Conservation (phyloP, 2,329 filamentous ascomycete genomes). For the Rutstroemia sp. region DNA sequence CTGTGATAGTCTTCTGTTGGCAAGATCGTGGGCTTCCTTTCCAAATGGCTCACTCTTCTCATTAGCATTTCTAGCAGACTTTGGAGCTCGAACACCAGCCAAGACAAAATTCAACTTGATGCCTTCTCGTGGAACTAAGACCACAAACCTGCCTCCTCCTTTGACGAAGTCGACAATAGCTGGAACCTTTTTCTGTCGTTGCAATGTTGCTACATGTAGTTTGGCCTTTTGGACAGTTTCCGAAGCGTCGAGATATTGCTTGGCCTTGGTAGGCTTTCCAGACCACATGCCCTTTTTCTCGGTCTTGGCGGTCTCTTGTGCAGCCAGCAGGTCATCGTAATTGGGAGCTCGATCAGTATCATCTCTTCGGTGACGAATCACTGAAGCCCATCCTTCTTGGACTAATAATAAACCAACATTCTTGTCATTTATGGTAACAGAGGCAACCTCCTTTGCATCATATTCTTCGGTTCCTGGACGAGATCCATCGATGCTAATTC, state of each 20-base stretch:
- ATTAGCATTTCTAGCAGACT: slow-evolving; percentile 68
- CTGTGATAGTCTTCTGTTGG: slow-evolving; percentile 82
- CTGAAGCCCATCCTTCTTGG: slow-evolving; percentile 88
- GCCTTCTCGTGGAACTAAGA: slow-evolving; percentile 85
- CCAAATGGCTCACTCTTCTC: slow-evolving; percentile 90
- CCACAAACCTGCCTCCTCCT: slow-evolving; percentile 87
- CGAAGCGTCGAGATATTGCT: slow-evolving; percentile 81
- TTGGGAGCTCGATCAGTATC: slow-evolving; percentile 90
- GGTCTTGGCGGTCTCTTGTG: slow-evolving; percentile 75
- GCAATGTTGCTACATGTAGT: slow-evolving; percentile 79
- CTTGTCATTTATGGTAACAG: slow-evolving; percentile 73
- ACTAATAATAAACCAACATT: slow-evolving; percentile 80
- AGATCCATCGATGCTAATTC: slow-evolving; percentile 80
- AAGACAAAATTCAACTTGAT: slow-evolving; percentile 93
- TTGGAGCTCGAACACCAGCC: slow-evolving; percentile 83
- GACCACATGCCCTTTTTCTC: slow-evolving; percentile 95
- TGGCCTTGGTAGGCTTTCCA: slow-evolving; percentile 74
- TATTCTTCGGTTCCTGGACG: slow-evolving; percentile 85
- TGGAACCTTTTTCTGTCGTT: slow-evolving; percentile 86
- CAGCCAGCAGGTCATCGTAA: slow-evolving; percentile 80
- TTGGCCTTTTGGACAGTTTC: slow-evolving; percentile 93
- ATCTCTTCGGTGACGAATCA: slow-evolving; percentile 90
- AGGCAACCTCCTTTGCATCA: slow-evolving; percentile 91
- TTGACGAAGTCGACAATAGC: slow-evolving; percentile 97
- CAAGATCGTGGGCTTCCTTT: slow-evolving; percentile 88